phyloP scores from a whole-genome alignment of 441 rosid genomes.

The Manihot esculenta region DNA sequence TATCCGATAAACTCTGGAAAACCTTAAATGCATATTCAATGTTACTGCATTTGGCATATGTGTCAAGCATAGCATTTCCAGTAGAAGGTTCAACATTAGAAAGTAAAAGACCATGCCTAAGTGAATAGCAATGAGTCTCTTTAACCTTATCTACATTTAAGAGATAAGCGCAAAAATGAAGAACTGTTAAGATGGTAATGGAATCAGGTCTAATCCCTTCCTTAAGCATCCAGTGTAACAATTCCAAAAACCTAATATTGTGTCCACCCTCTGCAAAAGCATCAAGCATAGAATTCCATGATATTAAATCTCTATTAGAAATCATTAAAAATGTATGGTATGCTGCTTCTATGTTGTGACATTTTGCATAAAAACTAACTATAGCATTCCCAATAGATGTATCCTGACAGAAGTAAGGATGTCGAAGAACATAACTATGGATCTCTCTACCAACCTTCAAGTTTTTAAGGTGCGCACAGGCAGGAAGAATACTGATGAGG shows the following conservation, averaged over 20 bases:
- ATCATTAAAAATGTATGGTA: conserved; percentile 52
- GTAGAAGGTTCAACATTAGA: conserved; percentile 42
- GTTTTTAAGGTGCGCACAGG: conserved; percentile 50
- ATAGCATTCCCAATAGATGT: conserved; percentile 65
- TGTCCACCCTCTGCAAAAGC: conserved; percentile 40
- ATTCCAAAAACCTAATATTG: conserved; percentile 40
- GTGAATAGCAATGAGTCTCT: conserved; percentile 66
- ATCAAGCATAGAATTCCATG: conserved; percentile 86
- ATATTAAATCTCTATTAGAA: conserved; percentile 60
- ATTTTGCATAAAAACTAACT: conserved; percentile 66
- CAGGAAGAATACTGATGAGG: conserved; percentile 62
- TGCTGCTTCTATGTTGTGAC: conserved; percentile 48
- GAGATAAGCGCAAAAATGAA: conserved; percentile 46
- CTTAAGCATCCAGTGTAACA: conserved; percentile 44
- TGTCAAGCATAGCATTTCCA: conserved; percentile 68
- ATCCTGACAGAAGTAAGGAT: conserved; percentile 44
- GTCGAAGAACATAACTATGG: conserved; percentile 58
- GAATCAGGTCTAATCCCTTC: conserved; percentile 58
- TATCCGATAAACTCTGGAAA: conserved; percentile 52
- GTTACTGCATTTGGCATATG: conserved; percentile 67
- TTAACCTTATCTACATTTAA: conserved; percentile 45
- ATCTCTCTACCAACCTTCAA: conserved; percentile 55
- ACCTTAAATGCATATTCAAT: conserved; percentile 57
- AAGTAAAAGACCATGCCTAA: conserved; percentile 46
- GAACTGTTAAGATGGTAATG: conserved; percentile 57